These are phyloP conservation scores for Citrus cavaleriei DNA, from an alignment of 345 rosid genomes.

Conservation along the genomic window DNA sequence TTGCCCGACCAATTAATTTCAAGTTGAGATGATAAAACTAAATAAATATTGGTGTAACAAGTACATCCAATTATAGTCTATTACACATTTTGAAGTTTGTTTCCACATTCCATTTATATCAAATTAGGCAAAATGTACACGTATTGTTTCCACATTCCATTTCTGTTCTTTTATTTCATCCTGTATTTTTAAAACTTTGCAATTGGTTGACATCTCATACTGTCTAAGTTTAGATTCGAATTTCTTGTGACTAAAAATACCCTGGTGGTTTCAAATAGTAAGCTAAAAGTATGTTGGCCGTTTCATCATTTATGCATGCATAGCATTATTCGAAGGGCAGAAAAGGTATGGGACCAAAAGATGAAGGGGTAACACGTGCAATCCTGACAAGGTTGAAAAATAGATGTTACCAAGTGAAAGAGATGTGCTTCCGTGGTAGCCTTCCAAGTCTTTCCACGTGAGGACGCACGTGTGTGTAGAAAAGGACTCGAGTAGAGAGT, in stretches of 20 bases:
- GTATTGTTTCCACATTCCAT: too few species aligned
- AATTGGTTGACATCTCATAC: background rate
- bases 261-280: too few species aligned
- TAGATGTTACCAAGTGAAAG: background rate
- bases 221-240: background rate
- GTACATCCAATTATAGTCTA: too few species aligned
- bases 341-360: conserved; percentile 14
- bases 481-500: background rate
- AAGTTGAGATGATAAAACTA: background rate
- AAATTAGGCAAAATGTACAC: too few species aligned
- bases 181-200: too few species aligned
- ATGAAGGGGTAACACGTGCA: conserved; percentile 30
- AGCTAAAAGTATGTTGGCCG: background rate
- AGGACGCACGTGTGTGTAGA: conserved; percentile 23
- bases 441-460: conserved; percentile 16
- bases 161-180: too few species aligned
- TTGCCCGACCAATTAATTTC: background rate
- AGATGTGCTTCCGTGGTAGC: background rate
- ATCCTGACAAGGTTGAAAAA: conserved; percentile 34
- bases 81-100: too few species aligned
- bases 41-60: too few species aligned
- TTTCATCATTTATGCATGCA: background rate
- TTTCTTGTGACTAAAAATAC: background rate
- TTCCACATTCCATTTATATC: too few species aligned
- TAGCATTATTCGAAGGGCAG: background rate